Percentiles rank a stretch among this genome's conserved stretches.
These are phyloP conservation scores for Trebouxia gelatinosa DNA, from an alignment of 163 green algal genomes.

Conservation along the genomic window DNA sequence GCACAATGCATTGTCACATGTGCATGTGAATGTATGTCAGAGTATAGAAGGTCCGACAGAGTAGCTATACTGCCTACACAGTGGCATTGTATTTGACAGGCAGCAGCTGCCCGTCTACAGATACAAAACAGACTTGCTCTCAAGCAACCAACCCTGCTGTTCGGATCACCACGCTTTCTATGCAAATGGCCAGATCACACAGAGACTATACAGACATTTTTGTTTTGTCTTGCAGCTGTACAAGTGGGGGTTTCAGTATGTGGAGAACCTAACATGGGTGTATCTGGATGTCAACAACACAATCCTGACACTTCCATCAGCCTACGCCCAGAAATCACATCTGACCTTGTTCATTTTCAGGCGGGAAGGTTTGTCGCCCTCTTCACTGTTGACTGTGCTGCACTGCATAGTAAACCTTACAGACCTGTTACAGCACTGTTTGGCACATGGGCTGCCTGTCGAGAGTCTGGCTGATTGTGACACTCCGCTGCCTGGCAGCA, in stretches of 20 bases:
- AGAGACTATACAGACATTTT: slow-evolving; percentile 30
- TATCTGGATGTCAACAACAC: slow-evolving; percentile 69
- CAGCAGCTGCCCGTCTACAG: too few relatives aligned
- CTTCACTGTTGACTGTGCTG: too few relatives aligned
- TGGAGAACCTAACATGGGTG: slow-evolving; percentile 96
- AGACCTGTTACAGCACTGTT: too few relatives aligned
- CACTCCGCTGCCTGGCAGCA: too few relatives aligned
- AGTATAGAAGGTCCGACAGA: background rate
- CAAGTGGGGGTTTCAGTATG: slow-evolving; percentile 75
- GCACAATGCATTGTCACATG: background rate
- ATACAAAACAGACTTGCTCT: background rate
- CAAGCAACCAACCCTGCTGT: background rate
- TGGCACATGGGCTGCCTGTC: too few relatives aligned
- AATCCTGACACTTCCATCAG: slow-evolving; percentile 46
- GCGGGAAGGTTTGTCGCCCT: slow-evolving; percentile 59
- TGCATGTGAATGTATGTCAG: background rate
- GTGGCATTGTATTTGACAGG: background rate
- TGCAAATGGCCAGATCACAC: background rate
- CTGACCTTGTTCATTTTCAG: slow-evolving; percentile 92
- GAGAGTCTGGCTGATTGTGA: too few relatives aligned
- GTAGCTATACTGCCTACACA: background rate
- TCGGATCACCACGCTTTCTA: background rate
- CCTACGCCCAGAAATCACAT: slow-evolving; percentile 61
- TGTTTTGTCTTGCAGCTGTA: slow-evolving; percentile 4
- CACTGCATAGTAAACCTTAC: too few relatives aligned